Conservation (phyloP, 306 rosid genomes). For the Amphicarpaea edgeworthii region DNA sequence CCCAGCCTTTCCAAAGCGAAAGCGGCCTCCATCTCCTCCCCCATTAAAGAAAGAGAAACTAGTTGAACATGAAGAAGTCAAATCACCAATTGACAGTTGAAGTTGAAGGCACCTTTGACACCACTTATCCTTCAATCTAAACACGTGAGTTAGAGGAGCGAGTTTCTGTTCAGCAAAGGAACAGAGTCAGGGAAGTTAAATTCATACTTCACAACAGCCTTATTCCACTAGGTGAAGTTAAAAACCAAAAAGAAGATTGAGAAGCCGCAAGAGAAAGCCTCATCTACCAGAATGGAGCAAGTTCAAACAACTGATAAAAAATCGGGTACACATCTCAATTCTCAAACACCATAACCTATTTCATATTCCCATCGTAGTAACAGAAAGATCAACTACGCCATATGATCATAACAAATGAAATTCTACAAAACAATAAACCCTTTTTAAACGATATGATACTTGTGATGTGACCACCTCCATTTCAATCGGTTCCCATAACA, state of each 20-base stretch:
- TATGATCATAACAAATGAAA: slow-evolving; percentile 2
- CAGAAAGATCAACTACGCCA: slow-evolving; percentile 29
- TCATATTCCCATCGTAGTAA: slow-evolving; percentile 37
- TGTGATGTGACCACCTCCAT: neutral
- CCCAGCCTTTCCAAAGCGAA: slow-evolving; percentile 47
- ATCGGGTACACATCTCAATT: slow-evolving; percentile 8
- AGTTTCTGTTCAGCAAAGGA: slow-evolving; percentile 52
- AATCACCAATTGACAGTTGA: slow-evolving; percentile 51
- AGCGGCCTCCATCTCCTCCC: slow-evolving; percentile 56
- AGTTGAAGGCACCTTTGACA: slow-evolving; percentile 52
- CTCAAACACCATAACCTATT: slow-evolving; percentile 15
- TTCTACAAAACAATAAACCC: neutral
- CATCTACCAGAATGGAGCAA: slow-evolving; percentile 23
- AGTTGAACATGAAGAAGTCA: slow-evolving; percentile 57
- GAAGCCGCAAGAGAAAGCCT: slow-evolving; percentile 20
- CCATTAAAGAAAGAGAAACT: slow-evolving; percentile 66
- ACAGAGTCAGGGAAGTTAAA: slow-evolving; percentile 19
- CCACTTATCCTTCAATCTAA: slow-evolving; percentile 66
- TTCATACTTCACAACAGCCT: neutral
- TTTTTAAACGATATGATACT: neutral
- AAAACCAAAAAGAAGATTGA: slow-evolving; percentile 6
- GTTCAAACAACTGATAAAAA: slow-evolving; percentile 30
- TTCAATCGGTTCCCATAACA: slow-evolving; percentile 4
- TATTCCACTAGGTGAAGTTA: neutral
- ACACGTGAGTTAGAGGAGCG: slow-evolving; percentile 45